Conservation (phyloP, 2,329 filamentous ascomycete species). For the Ceratocystis ficicola region DNA sequence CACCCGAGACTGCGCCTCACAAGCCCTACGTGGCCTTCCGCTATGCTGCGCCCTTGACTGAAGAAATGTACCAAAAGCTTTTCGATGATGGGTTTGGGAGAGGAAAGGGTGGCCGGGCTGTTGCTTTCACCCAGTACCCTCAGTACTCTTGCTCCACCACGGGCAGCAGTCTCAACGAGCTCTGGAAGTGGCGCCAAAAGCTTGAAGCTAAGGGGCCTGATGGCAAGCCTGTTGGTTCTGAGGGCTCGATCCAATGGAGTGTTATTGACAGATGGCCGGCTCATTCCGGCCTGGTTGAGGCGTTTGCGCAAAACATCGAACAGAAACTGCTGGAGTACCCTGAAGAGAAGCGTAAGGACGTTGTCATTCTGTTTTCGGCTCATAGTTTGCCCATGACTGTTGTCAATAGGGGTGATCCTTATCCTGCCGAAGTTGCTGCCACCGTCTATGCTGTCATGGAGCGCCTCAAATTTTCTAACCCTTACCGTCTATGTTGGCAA, state of each 20-base stretch:
- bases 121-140: conserved; percentile 96
- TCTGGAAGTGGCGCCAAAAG: conserved; percentile 92
- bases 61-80: conserved; percentile 77
- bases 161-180: conserved; percentile 86
- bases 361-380: conserved; percentile 83
- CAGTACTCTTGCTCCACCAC: conserved; percentile 98
- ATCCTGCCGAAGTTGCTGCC: conserved; percentile 87
- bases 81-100: conserved; percentile 82
- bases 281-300: conserved; percentile 80
- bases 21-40: conserved; percentile 97
- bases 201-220: conserved; percentile 61
- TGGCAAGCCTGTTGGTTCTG: conserved; percentile 23
- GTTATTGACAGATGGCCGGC: conserved; percentile 96
- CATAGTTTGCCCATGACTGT: conserved; percentile 96
- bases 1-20: conserved; percentile 86
- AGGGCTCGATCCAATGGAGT: conserved; percentile 80
- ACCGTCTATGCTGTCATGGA: conserved; percentile 97
- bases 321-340: conserved; percentile 74
- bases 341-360: conserved; percentile 62
- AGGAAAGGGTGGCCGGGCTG: conserved; percentile 80
- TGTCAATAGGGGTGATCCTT: conserved; percentile 89
- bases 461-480: conserved; percentile 72
- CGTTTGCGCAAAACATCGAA: conserved; percentile 87
- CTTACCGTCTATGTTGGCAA: conserved; percentile 92
- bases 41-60: conserved; percentile 85